Evolutionary conservation across 805 yeast genomes (phyloP).

Genomic region (Clavispora carvajalis): DNA sequence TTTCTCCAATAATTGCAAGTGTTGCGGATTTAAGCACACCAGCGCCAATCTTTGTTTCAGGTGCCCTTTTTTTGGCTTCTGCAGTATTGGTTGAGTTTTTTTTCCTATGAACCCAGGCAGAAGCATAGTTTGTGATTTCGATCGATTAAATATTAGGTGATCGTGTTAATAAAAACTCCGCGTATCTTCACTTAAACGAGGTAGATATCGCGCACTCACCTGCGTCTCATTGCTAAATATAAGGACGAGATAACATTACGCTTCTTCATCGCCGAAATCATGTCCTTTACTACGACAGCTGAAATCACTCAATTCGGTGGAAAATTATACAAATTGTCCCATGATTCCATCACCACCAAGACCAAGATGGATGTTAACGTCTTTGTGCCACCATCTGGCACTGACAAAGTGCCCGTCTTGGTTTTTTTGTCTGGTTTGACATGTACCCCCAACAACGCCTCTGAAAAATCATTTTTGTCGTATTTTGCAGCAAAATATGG

Average conservation of each 20-base stretch:
- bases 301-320: conserved; percentile 71
- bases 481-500: conserved; percentile 76
- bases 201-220: neutral
- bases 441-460: conserved; percentile 88
- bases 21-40: conserved; percentile 50
- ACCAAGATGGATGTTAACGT: conserved; percentile 82
- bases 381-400: conserved; percentile 58
- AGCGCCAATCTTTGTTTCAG: conserved; percentile 59
- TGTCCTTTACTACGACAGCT: conserved; percentile 49
- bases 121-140: conserved; percentile 13
- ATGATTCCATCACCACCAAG: conserved; percentile 57
- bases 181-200: neutral
- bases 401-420: conserved; percentile 57
- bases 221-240: neutral
- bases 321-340: conserved; percentile 65
- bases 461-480: conserved; percentile 88
- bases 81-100: conserved; percentile 29
- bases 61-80: conserved; percentile 47
- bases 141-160: neutral
- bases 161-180: too few species aligned
- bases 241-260: neutral
- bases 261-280: conserved; percentile 10
- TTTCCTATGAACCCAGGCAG: conserved; percentile 47
- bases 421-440: conserved; percentile 84
- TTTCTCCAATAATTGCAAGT: conserved; percentile 54